Base-by-base conservation (phyloP, 208 protist species). In the Acanthamoeba sp. region DNA sequence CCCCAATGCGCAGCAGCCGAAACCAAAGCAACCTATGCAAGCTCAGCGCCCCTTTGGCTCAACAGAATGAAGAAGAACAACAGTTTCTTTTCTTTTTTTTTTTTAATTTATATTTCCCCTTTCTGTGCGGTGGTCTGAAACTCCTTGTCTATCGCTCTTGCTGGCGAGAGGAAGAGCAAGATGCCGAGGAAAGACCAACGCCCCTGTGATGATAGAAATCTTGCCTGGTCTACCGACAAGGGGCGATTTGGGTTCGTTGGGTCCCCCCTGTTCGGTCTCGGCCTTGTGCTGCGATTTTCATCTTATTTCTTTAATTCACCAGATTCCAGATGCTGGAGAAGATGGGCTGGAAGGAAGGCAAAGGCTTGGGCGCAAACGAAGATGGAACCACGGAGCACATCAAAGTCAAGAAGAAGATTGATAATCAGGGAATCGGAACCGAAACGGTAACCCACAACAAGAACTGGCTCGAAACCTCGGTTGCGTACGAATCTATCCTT, bases 261-360 rank as follows among this genome's bases (percentile, higher is more conserved):
- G n/a, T n/a, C n/a, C n/a, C n/a, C n/a, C n/a, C n/a, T n/a, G n/a
- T n/a, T n/a, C n/a, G n/a, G n/a, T n/a, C n/a, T n/a, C n/a, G n/a
- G n/a, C n/a, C n/a, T n/a, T n/a, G n/a, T n/a, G n/a, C n/a, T n/a
- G n/a, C n/a, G 16, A 55, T 55, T 71, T 34, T 71, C n/a, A 71
- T 36, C 12, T 71, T 36, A 4, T 78, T 36, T 73, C 2, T 42
- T 42, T 4, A 20, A 27, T 27, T 52, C 9, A 96, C 98, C 59
- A 98, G 98, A 22, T 98, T 98, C 84, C 94, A 97, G 45, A 94
- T 99, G 64, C 93, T 99, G 90, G 96, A 98, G 95, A 98, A 98
- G 91, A 97, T 98, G 34, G 98, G 98, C 6, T 99, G 98, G 98
- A 97, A 94, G 48, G 98, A 98, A 91, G 98, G 98, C 73, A 96